Base-by-base conservation (phyloP, 2,329 filamentous ascomycete species). In the Fusarium graminum region DNA sequence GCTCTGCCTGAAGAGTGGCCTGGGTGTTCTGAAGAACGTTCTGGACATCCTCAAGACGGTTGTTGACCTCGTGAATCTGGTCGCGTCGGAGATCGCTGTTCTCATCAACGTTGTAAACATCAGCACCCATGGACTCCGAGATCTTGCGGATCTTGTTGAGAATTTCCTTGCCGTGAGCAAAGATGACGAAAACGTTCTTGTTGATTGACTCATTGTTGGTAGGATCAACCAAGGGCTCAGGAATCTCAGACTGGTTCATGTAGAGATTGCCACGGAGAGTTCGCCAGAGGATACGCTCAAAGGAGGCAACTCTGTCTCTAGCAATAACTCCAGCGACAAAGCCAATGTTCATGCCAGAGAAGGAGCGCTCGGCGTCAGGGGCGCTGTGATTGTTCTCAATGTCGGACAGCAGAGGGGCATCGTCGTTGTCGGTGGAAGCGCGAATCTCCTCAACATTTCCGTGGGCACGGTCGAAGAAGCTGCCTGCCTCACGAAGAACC, bases 171-270 rank as follows among this genome's bases (percentile, higher is more conserved):
- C 95, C 95, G 75, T 99, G 95, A 13, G 95, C 95, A 74, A 99
- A 99, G 79, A 99, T 99, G 75, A 99, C 94, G 75, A 99, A 99
- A 55, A 99, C 95, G 73, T 97, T 99, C 88, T 99, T 99, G 83
- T 91, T 89, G 72, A 96, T 86, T 67, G 92, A 85, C 80, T 98
- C 94, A 77, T 98, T 97, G 81, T 88, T 97, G 76, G 91, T 86
- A 16, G 95, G 94, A 78, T 99, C 92, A 77, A 97, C 85, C 71
- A 99, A 90, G 36, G 92, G 89, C 78, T 99, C 94, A 9, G 93
- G 90, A 65, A 99, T 99, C 84, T 99, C 95, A 39, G 94, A 94
- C 83, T 99, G 96, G 81, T 99, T 99, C 95, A 99, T 99, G 85
- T 98, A 99, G 67, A 99, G 83, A 80, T 99, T 99, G 74, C 95